Evolutionary conservation across 2,329 filamentous ascomycete genomes (phyloP).

Genomic region (Tolypocladium sp.): DNA sequence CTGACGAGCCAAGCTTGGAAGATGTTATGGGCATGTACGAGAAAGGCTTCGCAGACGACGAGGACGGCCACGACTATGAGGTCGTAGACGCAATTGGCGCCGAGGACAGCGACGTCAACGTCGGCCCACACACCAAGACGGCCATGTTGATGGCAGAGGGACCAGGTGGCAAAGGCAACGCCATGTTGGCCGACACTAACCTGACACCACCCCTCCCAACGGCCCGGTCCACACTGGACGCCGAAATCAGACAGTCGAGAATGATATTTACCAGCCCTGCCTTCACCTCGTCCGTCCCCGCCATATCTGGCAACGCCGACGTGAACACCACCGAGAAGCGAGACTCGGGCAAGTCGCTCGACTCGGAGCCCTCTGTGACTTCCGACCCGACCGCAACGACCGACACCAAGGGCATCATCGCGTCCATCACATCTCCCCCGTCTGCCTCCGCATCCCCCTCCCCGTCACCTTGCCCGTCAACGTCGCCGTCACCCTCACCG

Average conservation of each 20-base stretch:
- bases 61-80: background rate
- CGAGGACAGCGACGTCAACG: background rate
- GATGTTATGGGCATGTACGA: slow-evolving; percentile 66
- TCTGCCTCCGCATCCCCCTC: slow-evolving; percentile 2
- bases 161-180: background rate
- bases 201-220: slow-evolving; percentile 9
- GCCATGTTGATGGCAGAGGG: slow-evolving; percentile 2
- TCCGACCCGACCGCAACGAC: slow-evolving; percentile 11
- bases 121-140: slow-evolving; percentile 3
- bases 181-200: slow-evolving; percentile 8
- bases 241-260: slow-evolving; percentile 29
- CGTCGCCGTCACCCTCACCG: slow-evolving; percentile 6
- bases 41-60: slow-evolving; percentile 45
- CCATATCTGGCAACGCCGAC: slow-evolving; percentile 21
- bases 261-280: slow-evolving; percentile 29
- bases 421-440: background rate
- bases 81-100: background rate
- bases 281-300: slow-evolving; percentile 29
- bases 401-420: slow-evolving; percentile 1
- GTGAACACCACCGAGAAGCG: slow-evolving; percentile 28
- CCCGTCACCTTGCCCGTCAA: slow-evolving; percentile 7
- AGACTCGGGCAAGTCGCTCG: slow-evolving; percentile 42
- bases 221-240: slow-evolving; percentile 21
- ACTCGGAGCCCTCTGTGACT: slow-evolving; percentile 21
- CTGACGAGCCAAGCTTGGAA: slow-evolving; percentile 53